phyloP scores from a whole-genome alignment of 2,329 filamentous ascomycete species.

The Colletotrichum incanum region DNA sequence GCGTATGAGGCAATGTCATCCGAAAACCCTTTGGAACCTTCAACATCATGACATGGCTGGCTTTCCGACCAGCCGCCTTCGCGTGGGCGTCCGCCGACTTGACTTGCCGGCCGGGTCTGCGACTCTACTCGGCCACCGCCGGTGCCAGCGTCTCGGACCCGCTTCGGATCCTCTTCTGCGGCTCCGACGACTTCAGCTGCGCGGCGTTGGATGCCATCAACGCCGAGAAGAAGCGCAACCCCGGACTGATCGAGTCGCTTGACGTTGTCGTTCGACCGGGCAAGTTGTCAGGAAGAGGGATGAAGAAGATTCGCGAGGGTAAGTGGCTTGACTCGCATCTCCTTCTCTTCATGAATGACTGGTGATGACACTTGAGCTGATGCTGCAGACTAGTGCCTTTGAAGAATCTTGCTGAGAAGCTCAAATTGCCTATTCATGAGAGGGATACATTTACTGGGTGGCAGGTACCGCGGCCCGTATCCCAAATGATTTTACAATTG shows the following conservation, averaged over 20 bases:
- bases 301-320: constrained; percentile 79
- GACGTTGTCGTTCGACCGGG: constrained; percentile 88
- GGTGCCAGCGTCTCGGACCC: constrained; percentile 64
- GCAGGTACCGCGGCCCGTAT: constrained; percentile 68
- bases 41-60: constrained; percentile 26
- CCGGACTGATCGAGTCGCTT: constrained; percentile 78
- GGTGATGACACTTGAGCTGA: background rate
- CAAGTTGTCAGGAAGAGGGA: constrained; percentile 83
- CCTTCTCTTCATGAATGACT: no score
- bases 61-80: constrained; percentile 12
- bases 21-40: fast-evolving
- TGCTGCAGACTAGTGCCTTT: constrained; percentile 76
- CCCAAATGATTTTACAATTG: background rate
- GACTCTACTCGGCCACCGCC: constrained; percentile 21
- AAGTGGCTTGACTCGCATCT: constrained; percentile 44
- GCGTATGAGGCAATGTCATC: background rate
- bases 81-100: background rate
- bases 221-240: constrained; percentile 68
- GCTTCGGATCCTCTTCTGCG: constrained; percentile 91
- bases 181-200: constrained; percentile 92
- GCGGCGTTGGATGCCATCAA: constrained; percentile 80
- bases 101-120: constrained; percentile 9
- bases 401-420: constrained; percentile 72
- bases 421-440: constrained; percentile 80
- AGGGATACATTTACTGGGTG: constrained; percentile 88